These are phyloP conservation scores for Rhizoclosmatium globosum DNA, from an alignment of 192 early-diverging fungal species.

Conservation along the genomic window DNA sequence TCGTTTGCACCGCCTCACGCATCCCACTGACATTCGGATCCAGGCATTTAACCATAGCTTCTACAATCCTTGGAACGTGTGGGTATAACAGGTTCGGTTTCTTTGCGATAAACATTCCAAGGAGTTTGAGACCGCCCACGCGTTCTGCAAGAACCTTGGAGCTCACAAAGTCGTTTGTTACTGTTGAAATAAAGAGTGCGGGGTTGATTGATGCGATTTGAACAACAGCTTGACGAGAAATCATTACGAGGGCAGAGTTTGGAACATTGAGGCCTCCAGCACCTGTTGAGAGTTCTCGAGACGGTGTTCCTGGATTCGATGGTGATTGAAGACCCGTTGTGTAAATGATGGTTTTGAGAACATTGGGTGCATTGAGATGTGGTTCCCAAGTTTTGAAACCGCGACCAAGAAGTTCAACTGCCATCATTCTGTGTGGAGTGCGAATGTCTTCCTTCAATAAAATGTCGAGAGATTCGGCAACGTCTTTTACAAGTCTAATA, in stretches of 20 bases:
- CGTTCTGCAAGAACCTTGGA: constrained; percentile 68
- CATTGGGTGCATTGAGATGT: constrained; percentile 70
- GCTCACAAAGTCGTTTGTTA: constrained; percentile 79
- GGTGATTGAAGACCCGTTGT: constrained; percentile 53
- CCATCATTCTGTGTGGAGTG: constrained; percentile 60
- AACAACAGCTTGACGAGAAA: constrained; percentile 75
- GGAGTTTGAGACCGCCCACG: constrained; percentile 66
- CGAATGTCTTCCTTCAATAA: constrained; percentile 66
- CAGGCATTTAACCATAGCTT: constrained; percentile 82
- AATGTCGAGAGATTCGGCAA: constrained; percentile 72
- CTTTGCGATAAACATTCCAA: constrained; percentile 79
- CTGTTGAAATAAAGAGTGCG: constrained; percentile 73
- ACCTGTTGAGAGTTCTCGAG: not conserved
- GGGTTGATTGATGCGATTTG: constrained; percentile 73
- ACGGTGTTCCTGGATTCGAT: not conserved
- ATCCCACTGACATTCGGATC: constrained; percentile 80
- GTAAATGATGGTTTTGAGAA: constrained; percentile 68
- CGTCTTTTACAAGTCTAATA: constrained; percentile 58
- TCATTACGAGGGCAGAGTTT: constrained; percentile 54
- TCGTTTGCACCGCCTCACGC: constrained; percentile 71
- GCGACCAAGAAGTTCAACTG: constrained; percentile 76
- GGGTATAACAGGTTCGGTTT: constrained; percentile 73
- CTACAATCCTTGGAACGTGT: constrained; percentile 69
- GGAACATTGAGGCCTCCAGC: constrained; percentile 5
- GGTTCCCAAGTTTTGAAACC: constrained; percentile 82